Evolutionary conservation across 495 filamentous ascomycete genomes (phyloP).

Genomic region (Jackrogersella multiformis): DNA sequence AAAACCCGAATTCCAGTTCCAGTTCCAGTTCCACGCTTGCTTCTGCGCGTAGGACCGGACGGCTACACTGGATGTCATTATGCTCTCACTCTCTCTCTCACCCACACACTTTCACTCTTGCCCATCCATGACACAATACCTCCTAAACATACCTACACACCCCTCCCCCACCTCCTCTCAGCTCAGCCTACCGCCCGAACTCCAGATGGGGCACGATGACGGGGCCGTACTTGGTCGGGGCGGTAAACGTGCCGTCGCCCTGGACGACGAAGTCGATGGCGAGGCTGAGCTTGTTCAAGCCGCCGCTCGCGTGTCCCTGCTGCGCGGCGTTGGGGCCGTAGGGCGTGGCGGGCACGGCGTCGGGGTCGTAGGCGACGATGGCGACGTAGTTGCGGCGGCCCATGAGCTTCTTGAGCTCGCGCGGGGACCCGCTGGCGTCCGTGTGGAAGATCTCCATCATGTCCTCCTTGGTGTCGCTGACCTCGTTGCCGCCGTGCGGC

Average conservation of each 20-base stretch:
- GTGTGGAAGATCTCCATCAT: slow-evolving; percentile 99
- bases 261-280: slow-evolving; percentile 98
- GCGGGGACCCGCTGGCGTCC: slow-evolving; percentile 79
- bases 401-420: slow-evolving; percentile 92
- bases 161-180: not conserved
- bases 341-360: no score
- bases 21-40: not conserved
- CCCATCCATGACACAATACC: not conserved
- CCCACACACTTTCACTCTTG: not conserved
- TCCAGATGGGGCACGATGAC: slow-evolving; percentile 95
- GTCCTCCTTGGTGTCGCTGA: slow-evolving; percentile 95
- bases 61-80: not conserved
- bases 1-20: not conserved
- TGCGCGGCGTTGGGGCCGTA: slow-evolving; percentile 33
- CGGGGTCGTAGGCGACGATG: slow-evolving; percentile 91
- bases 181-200: slow-evolving; percentile 65
- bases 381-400: slow-evolving; percentile 93
- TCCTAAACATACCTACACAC: not conserved
- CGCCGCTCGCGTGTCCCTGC: slow-evolving; percentile 43
- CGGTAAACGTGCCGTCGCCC: slow-evolving; percentile 78
- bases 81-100: not conserved
- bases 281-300: slow-evolving; percentile 78
- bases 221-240: slow-evolving; percentile 94
- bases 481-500: slow-evolving; percentile 54
- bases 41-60: not conserved